Evolutionary conservation across 2,329 filamentous ascomycete species (phyloP), one percentile per base, ranked within the genome.

Genomic region (Aspergillus pseudonomiae): DNA sequence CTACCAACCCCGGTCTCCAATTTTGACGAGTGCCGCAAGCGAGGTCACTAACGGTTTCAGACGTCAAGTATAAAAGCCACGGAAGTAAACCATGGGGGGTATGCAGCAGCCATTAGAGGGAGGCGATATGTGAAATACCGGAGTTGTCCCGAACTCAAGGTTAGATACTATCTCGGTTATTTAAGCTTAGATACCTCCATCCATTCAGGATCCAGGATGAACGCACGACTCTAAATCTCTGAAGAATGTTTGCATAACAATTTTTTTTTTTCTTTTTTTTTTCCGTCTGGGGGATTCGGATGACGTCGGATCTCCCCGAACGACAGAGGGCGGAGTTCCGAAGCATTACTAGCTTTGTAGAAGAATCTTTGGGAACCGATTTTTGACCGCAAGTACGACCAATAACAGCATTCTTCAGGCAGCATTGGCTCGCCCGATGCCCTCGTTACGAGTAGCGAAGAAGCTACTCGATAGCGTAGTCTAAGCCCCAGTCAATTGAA

Each of bases 181-280:
- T 76, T 79, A 39, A 68, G 79, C 32, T 70, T 78, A 28, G 70
- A 60, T n/a, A 76, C 81, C 60, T 77, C 81, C 0, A 73, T 89
- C 1, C 86, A 85, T 65, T 89, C 87, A 86, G 82, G 89, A 24
- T 85, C 83, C 0, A 86, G 85, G 6, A 87, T 87, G 32, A 82
- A 89, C 16, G 82, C 86, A 2, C 84, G 88, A 5, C 80, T 92
- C n/a, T 85, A 90, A 66, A 85, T 90, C 78, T 86, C 86, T 61
- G 91, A 91, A 74, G 87, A 90, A 82, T 89, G 86, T 75, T 36
- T 36, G 6, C 34, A 36, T 2, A 24, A 24, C 0, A 9, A 9
- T 32, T 32, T 32, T 32, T 10, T 32, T 32, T 32, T 10, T 10
- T 32, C 1, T 1, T 1, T 36, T 14, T 14, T 14, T 12, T 36